Base-by-base conservation (phyloP, 306 rosid species). In the Malus orientalis region DNA sequence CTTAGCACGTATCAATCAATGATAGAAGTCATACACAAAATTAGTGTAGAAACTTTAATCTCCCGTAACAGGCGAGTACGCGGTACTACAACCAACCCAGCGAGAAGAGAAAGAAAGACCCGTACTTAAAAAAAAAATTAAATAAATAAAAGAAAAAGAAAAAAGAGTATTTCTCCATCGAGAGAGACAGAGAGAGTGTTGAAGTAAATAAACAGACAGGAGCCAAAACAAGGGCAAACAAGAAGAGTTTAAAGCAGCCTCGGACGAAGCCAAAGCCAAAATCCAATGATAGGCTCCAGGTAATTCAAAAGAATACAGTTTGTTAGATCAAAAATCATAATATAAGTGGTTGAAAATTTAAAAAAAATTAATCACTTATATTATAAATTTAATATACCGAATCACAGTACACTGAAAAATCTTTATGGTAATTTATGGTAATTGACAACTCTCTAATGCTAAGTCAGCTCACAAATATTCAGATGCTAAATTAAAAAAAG, bases 121-220 rank as follows among this genome's bases (percentile, higher is more conserved):
- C 25, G 25, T 33, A 65, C 7, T 38, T n/a, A 13, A 11, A n/a
- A 47, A 3, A 47, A 15, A 15, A 71, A 71, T 22, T 71, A 73
- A 77, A 77, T 74, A 33, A 51, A 59, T 33, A 62, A 69, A 67
- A 32, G 73, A 53, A 69, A 67, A 79, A 18, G 38, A 61, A 38
- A 25, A 47, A 29, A 53, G 29, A 5, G 3, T 0, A 5, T 42
- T 14, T 38, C 42, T 38, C 42, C 47, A 20, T 57, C 20, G 20
- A 18, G 16, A 5, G 20, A 15, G 54, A 3, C 36, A 33, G 36
- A n/a, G 36, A n/a, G 11, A 4, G 25, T 3, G 65, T 19, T 15
- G 13, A 10, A 30, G 20, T 49, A 53, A 13, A 14, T 33, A 55
- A 67, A 33, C 73, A 4, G 36, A 5, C 11, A 3, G 18, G 22